A percentile compares a stretch with the other conserved stretches of the same genome.
Conservation (phyloP, 805 yeast genomes). For the Kodamaea sagamina region DNA sequence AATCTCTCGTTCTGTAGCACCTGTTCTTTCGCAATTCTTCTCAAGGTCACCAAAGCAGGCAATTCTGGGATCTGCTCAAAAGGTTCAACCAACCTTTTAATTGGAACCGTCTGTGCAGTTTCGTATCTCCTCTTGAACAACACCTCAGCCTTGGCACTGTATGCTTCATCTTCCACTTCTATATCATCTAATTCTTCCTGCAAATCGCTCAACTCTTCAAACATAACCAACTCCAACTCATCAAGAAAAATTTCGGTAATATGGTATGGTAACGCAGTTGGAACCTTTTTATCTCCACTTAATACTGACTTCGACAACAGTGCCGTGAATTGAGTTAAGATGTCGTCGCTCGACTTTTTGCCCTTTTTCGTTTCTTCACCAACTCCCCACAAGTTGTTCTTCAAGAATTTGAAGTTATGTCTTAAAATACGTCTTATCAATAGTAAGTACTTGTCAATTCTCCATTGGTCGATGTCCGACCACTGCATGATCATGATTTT, state of each 20-base stretch:
- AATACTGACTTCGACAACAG: slow-evolving; percentile 50
- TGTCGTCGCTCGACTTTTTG: slow-evolving; percentile 28
- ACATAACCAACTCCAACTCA: slow-evolving; percentile 72
- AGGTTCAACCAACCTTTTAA: slow-evolving; percentile 58
- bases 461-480: slow-evolving; percentile 78
- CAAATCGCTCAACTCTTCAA: slow-evolving; percentile 47
- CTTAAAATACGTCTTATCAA: slow-evolving; percentile 75
- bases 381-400: slow-evolving; percentile 55
- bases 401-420: slow-evolving; percentile 61
- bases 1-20: slow-evolving; percentile 66
- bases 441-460: slow-evolving; percentile 84
- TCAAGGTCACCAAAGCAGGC: slow-evolving; percentile 61
- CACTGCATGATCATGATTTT: slow-evolving; percentile 75
- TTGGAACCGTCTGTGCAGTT: slow-evolving; percentile 50
- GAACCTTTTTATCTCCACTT: slow-evolving; percentile 59
- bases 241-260: slow-evolving; percentile 80
- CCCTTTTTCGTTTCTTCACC: slow-evolving; percentile 47
- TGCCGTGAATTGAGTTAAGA: slow-evolving; percentile 48
- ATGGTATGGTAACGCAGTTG: slow-evolving; percentile 82
- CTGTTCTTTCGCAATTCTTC: slow-evolving; percentile 64
- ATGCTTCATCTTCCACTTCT: slow-evolving; percentile 35
- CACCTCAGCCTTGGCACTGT: slow-evolving; percentile 33
- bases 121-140: slow-evolving; percentile 28
- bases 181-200: slow-evolving; percentile 40
- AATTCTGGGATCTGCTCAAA: slow-evolving; percentile 52